A percentile compares a stretch with the other conserved stretches of the same genome.
phyloP scores from a whole-genome alignment of 768 basidiomycete genomes.

The Ramaria rubella region DNA sequence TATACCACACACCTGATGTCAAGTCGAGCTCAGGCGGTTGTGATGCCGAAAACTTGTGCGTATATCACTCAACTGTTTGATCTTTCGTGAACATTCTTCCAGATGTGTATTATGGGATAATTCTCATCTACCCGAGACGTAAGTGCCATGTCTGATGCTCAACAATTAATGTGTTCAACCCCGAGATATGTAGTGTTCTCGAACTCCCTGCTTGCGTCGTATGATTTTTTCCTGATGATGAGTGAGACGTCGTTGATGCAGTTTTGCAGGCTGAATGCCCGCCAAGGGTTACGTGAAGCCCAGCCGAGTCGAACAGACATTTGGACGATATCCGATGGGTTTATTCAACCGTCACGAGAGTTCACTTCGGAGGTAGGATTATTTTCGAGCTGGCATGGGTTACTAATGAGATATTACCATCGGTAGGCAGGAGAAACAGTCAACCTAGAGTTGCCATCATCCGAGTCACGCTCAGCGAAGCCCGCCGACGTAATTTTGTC shows the following conservation, averaged over 20 bases:
- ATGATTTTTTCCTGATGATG: not conserved
- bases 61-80: not conserved
- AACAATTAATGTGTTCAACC: not conserved
- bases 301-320: too few species aligned
- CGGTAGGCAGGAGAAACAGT: too few species aligned
- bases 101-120: not conserved
- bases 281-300: not conserved
- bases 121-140: constrained; percentile 6
- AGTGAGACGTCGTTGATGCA: not conserved
- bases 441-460: too few species aligned
- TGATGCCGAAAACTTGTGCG: not conserved
- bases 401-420: too few species aligned
- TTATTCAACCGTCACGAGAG: too few species aligned
- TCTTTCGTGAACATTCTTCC: not conserved
- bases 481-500: too few species aligned
- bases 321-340: too few species aligned
- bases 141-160: too few species aligned
- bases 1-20: not conserved
- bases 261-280: not conserved
- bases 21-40: not conserved
- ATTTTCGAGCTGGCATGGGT: too few species aligned
- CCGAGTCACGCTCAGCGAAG: too few species aligned
- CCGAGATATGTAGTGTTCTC: not conserved
- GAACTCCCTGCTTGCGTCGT: constrained; percentile 6
- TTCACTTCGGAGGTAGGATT: too few species aligned